Evolutionary conservation across 2,329 filamentous ascomycete species (phyloP).

Genomic region (Cordyceps fumosorosea): DNA sequence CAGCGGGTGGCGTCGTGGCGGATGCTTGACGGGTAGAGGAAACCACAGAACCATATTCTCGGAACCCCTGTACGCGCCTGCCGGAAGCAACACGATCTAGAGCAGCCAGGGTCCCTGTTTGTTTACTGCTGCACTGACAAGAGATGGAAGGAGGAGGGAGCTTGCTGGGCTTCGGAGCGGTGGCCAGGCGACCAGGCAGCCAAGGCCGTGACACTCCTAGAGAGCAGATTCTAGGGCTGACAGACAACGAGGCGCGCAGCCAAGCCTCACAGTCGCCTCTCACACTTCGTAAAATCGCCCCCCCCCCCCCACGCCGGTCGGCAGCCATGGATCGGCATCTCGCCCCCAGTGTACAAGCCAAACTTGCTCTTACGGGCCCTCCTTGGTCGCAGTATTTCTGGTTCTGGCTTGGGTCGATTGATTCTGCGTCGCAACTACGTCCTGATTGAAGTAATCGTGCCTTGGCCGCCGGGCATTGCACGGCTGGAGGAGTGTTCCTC

Average conservation of each 20-base stretch:
- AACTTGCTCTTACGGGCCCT: not conserved
- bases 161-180: too few relatives aligned
- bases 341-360: not conserved
- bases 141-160: not conserved
- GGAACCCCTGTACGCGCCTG: not conserved
- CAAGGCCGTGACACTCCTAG: not conserved
- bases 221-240: not conserved
- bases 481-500: not conserved
- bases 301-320: not conserved
- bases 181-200: not conserved
- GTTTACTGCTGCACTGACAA: not conserved
- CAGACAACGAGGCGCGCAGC: not conserved
- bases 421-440: not conserved
- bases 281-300: not conserved
- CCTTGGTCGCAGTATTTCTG: not conserved
- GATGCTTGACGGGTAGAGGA: not conserved
- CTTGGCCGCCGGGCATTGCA: not conserved
- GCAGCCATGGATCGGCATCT: not conserved
- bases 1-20: not conserved
- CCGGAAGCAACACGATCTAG: not conserved
- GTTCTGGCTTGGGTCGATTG: not conserved
- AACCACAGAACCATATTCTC: not conserved
- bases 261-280: not conserved
- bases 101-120: not conserved
- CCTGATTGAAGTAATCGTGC: constrained; percentile 4